Percentiles rank a stretch among this genome's conserved stretches.
Conservation (phyloP, 1,139 yeast genomes). For the Yamadazyma pseudoaaseri region DNA sequence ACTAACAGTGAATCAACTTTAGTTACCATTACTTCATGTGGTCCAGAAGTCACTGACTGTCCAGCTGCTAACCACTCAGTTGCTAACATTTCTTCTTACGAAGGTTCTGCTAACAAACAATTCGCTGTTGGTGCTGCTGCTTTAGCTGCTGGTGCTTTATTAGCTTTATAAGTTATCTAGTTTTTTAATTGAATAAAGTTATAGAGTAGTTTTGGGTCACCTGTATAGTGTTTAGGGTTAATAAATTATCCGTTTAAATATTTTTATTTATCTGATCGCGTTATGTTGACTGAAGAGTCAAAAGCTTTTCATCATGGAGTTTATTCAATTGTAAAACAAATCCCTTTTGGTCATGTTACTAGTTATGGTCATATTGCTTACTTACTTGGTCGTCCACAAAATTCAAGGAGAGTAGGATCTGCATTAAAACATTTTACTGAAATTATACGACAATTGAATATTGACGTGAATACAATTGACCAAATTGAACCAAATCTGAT, state of each 20-base stretch:
- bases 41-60: constrained; percentile 40
- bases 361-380: constrained; percentile 75
- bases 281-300: constrained; percentile 48
- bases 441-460: constrained; percentile 24
- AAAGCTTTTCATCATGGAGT: constrained; percentile 62
- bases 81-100: constrained; percentile 37
- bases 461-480: constrained; percentile 13
- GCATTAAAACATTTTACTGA: constrained; percentile 50
- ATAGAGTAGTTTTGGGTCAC: constrained; percentile 1
- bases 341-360: constrained; percentile 69
- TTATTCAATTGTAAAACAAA: constrained; percentile 48
- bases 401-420: constrained; percentile 73
- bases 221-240: constrained; percentile 12
- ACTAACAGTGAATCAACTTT: constrained; percentile 29
- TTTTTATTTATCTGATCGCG: too few species aligned
- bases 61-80: constrained; percentile 27
- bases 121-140: constrained; percentile 49
- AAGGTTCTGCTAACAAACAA: constrained; percentile 36
- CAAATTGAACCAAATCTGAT: constrained; percentile 18
- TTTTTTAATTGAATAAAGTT: not conserved
- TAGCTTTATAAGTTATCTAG: constrained; percentile 41
- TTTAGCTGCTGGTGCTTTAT: constrained; percentile 52
- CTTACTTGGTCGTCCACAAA: constrained; percentile 58
- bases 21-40: constrained; percentile 47
- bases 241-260: too few species aligned